phyloP scores from a whole-genome alignment of 2,329 filamentous ascomycete genomes.

The Microsporum audouinii region DNA sequence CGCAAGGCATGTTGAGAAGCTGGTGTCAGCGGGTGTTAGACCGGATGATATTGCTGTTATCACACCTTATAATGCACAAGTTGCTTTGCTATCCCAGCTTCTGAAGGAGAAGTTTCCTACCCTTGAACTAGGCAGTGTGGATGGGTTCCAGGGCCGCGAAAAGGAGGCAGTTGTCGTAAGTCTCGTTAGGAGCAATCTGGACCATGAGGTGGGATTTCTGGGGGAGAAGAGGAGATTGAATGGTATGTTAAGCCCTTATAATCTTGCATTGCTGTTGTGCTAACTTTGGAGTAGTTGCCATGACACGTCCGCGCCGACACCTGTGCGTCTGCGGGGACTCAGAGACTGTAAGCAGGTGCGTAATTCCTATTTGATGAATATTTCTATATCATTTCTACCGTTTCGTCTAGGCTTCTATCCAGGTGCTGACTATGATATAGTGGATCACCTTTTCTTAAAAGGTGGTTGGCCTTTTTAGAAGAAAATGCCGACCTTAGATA shows the following conservation, averaged over 20 bases:
- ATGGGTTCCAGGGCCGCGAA: slow-evolving; percentile 93
- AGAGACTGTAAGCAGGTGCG: slow-evolving; percentile 80
- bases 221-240: slow-evolving; percentile 86
- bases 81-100: slow-evolving; percentile 61
- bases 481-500: slow-evolving; percentile 84
- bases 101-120: slow-evolving; percentile 73
- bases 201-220: slow-evolving; percentile 83
- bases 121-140: slow-evolving; percentile 89
- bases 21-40: slow-evolving; percentile 69
- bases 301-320: slow-evolving; percentile 88
- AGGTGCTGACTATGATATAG: slow-evolving; percentile 36
- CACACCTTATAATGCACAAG: slow-evolving; percentile 92
- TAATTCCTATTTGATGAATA: slow-evolving; percentile 18
- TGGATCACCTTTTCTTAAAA: slow-evolving; percentile 72
- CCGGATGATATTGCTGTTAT: slow-evolving; percentile 83
- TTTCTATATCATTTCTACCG: slow-evolving; percentile 3
- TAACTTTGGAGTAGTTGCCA: slow-evolving; percentile 55
- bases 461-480: slow-evolving; percentile 86
- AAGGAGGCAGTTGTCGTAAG: slow-evolving; percentile 92
- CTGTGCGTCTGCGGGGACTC: slow-evolving; percentile 87
- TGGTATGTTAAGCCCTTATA: slow-evolving; percentile 45
- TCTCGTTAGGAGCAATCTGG: slow-evolving; percentile 80
- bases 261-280: background rate
- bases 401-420: background rate
- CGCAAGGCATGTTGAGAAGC: slow-evolving; percentile 58